Conservation (phyloP, 179 eudicot species). For the Silene coronaria region DNA sequence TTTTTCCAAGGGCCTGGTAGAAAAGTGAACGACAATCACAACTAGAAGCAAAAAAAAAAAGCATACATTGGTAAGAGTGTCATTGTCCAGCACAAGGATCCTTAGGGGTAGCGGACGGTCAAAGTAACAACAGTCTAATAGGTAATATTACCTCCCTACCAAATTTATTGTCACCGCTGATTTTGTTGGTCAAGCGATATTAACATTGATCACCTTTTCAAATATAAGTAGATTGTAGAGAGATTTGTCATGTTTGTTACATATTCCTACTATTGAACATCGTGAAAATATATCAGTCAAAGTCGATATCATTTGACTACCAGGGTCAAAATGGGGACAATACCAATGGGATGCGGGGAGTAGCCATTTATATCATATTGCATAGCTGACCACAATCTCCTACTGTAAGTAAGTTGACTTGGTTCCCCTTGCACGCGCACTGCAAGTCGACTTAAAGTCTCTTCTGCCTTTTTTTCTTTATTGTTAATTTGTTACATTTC, state of each 20-base stretch:
- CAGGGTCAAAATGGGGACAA: background rate
- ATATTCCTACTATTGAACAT: background rate
- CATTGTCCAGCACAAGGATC: background rate
- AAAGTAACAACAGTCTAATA: background rate
- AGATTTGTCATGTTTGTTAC: background rate
- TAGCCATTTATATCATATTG: background rate
- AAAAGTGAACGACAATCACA: background rate
- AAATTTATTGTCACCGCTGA: background rate
- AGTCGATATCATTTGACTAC: background rate
- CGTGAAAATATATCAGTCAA: background rate
- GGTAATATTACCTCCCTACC: background rate
- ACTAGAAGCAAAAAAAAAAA: too few relatives aligned
- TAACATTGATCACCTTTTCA: background rate
- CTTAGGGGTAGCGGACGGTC: background rate
- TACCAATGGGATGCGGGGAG: background rate
- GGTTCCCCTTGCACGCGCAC: background rate
- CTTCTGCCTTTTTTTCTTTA: background rate
- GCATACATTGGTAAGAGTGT: background rate
- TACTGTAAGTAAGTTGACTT: background rate
- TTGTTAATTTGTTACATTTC: background rate
- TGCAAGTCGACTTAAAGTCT: background rate
- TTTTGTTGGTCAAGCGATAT: background rate
- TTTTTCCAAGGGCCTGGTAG: background rate
- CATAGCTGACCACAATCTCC: background rate
- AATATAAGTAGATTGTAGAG: background rate